Percentiles rank a stretch among this genome's conserved stretches.
Evolutionary conservation across 2,329 filamentous ascomycete species (phyloP).

Genomic region (Chalaropsis ovoidea): DNA sequence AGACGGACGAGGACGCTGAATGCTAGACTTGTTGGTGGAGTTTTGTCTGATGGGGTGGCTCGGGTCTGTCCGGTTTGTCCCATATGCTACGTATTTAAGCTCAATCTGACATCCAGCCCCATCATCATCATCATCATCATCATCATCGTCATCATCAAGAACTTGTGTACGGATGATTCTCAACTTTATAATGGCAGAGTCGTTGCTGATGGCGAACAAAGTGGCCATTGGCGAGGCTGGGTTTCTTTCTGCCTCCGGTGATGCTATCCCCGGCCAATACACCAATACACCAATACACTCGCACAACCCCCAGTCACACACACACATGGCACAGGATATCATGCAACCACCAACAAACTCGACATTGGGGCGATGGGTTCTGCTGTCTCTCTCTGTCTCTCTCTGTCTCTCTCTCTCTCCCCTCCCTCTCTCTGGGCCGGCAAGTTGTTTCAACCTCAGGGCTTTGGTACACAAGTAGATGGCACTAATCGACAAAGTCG

Average conservation of each 20-base stretch:
- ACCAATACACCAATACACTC: no score
- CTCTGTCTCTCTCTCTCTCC: not conserved
- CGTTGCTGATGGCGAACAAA: not conserved
- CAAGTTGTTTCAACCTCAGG: conserved; percentile 7
- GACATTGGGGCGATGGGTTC: no score
- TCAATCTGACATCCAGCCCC: not conserved
- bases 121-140: not conserved
- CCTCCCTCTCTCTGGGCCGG: not conserved
- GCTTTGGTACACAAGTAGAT: not conserved
- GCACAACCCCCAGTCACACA: no score
- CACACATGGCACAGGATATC: no score
- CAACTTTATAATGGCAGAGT: not conserved
- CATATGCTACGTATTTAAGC: not conserved
- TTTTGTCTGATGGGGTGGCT: not conserved
- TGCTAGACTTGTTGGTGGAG: not conserved
- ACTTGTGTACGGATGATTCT: not conserved
- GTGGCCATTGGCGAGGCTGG: not conserved
- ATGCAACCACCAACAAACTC: no score
- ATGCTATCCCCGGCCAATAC: no score
- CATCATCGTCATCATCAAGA: not conserved
- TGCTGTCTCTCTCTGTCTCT: not conserved
- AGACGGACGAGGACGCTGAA: not conserved
- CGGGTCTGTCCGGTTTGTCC: not conserved
- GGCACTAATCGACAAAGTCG: not conserved
- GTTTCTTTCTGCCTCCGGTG: no score